Percentiles rank a stretch among this genome's conserved stretches.
These are phyloP conservation scores for Hyaloperonospora arabidopsidis DNA, from an alignment of 352 stramenopile species.

Conservation along the genomic window DNA sequence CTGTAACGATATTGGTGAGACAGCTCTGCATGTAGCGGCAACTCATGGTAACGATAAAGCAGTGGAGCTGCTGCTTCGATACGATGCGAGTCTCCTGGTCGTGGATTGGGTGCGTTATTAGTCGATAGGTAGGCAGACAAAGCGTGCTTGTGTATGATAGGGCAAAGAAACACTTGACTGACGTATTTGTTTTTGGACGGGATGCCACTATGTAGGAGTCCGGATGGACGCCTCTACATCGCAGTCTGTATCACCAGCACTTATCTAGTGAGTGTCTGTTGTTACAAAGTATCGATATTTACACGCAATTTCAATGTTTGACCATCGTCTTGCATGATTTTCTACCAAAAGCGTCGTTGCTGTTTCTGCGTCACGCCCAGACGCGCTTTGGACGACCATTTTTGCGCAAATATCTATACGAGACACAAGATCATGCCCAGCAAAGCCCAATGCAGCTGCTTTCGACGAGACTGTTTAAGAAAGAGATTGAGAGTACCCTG, in stretches of 20 bases:
- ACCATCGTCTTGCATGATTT: background rate
- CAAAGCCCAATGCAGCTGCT: conserved; percentile 65
- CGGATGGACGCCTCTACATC: conserved; percentile 72
- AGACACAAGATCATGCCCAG: conserved; percentile 40
- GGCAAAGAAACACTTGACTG: background rate
- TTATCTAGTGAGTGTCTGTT: conserved; percentile 48
- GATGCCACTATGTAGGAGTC: conserved; percentile 45
- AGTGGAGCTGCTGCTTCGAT: conserved; percentile 45
- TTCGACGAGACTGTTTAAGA: conserved; percentile 19
- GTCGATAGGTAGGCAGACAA: background rate
- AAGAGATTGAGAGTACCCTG: conserved; percentile 11
- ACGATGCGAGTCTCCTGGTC: conserved; percentile 41
- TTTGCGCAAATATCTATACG: conserved; percentile 43
- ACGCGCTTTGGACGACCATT: conserved; percentile 41
- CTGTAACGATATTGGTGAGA: conserved; percentile 63
- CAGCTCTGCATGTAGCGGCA: conserved; percentile 63
- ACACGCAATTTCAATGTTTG: too few species aligned
- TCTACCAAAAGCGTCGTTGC: conserved; percentile 38
- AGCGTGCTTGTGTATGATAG: background rate
- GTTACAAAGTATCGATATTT: background rate
- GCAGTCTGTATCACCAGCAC: conserved; percentile 57
- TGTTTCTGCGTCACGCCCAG: conserved; percentile 59
- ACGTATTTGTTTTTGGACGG: too few species aligned
- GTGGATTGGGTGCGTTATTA: conserved; percentile 53
- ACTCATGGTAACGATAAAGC: conserved; percentile 43